Percentiles rank a stretch among this genome's conserved stretches.
phyloP scores from a whole-genome alignment of 2,329 filamentous ascomycete genomes.

The Colletotrichum gloeosporioides region DNA sequence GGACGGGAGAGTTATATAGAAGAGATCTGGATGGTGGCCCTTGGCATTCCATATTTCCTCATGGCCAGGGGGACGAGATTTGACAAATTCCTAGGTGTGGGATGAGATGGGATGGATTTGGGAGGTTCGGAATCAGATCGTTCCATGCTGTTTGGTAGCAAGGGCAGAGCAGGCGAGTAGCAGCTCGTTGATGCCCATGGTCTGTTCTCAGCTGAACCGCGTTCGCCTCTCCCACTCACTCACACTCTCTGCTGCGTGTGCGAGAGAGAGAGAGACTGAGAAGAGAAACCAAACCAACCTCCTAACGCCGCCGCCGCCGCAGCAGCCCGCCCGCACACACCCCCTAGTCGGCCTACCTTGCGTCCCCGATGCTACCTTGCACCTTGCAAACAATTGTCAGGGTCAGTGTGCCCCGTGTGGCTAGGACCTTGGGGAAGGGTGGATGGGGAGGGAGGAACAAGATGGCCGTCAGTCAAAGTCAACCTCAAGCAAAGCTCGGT shows the following conservation, averaged over 20 bases:
- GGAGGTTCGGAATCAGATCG: slow-evolving; percentile 15
- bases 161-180: neutral
- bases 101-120: slow-evolving; percentile 8
- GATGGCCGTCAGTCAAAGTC: slow-evolving; percentile 10
- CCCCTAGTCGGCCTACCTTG: slow-evolving; percentile 1
- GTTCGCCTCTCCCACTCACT: neutral
- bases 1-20: slow-evolving; percentile 20
- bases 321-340: neutral
- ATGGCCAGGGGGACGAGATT: slow-evolving; percentile 9
- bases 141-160: slow-evolving; percentile 6
- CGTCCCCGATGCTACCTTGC: slow-evolving; percentile 8
- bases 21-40: slow-evolving; percentile 1
- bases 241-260: neutral
- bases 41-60: slow-evolving; percentile 19
- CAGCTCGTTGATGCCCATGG: neutral
- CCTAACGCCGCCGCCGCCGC: neutral
- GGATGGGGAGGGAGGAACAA: neutral
- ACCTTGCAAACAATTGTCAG: neutral
- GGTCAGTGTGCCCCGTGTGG: slow-evolving; percentile 10
- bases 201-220: slow-evolving; percentile 19
- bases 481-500: slow-evolving; percentile 15
- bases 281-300: neutral
- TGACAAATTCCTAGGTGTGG: slow-evolving; percentile 11
- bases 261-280: neutral
- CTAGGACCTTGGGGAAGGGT: neutral